A percentile compares a stretch with the other conserved stretches of the same genome.
phyloP scores from a whole-genome alignment of 768 basidiomycete species.

The Boletus pseudopeckii region DNA sequence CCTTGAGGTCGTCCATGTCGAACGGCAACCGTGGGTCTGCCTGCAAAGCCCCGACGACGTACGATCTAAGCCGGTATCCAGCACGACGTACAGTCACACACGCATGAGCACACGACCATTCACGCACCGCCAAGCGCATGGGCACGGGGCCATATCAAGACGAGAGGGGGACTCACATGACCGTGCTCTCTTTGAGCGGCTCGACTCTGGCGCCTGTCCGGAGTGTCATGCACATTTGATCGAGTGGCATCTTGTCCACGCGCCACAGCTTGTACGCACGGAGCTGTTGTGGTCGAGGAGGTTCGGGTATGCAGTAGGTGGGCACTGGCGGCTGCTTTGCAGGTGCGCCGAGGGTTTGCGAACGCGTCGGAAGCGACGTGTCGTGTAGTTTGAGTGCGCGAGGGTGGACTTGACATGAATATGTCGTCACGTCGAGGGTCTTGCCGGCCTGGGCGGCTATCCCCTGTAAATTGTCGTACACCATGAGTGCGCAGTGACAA shows the following conservation, averaged over 20 bases:
- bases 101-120: not conserved
- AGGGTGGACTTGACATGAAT: slow-evolving; percentile 28
- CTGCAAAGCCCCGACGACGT: slow-evolving; percentile 41
- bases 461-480: slow-evolving; percentile 37
- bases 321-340: slow-evolving; percentile 5
- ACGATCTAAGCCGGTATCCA: slow-evolving; percentile 31
- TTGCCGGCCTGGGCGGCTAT: slow-evolving; percentile 27
- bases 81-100: not conserved
- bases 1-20: slow-evolving; percentile 31
- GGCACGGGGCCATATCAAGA: not conserved
- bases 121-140: not conserved
- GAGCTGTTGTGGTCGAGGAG: slow-evolving; percentile 36
- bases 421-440: slow-evolving; percentile 17
- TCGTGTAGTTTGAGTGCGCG: slow-evolving; percentile 1
- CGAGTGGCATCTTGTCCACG: slow-evolving; percentile 31
- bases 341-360: not conserved
- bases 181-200: slow-evolving; percentile 44
- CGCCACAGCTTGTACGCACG: slow-evolving; percentile 48
- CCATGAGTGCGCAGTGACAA: slow-evolving; percentile 44
- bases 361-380: not conserved
- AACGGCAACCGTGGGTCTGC: slow-evolving; percentile 39
- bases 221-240: slow-evolving; percentile 39
- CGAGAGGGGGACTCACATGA: slow-evolving; percentile 36
- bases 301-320: slow-evolving; percentile 26
- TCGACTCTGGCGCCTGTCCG: slow-evolving; percentile 30